Conservation (phyloP, 495 filamentous ascomycete species). For the Ascodesmis nigricans region DNA sequence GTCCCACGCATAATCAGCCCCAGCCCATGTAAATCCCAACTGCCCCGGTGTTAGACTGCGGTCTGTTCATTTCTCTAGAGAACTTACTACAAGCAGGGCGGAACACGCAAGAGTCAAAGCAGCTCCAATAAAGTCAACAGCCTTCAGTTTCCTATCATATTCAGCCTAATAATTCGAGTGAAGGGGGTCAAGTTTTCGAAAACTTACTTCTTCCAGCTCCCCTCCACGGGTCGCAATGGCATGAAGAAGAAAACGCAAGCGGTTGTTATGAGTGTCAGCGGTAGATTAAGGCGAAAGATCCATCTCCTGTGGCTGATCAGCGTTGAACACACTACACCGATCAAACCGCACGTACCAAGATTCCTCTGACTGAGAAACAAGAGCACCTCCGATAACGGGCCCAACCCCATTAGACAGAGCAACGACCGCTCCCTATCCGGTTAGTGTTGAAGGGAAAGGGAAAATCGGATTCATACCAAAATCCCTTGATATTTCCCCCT, state of each 20-base stretch:
- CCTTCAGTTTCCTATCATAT: slow-evolving; percentile 25
- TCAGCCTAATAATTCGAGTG: neutral
- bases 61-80: slow-evolving; percentile 10
- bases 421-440: slow-evolving; percentile 27
- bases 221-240: slow-evolving; percentile 29
- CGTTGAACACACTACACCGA: neutral
- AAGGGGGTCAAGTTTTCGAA: neutral
- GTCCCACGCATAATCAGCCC: slow-evolving; percentile 30
- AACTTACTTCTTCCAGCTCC: slow-evolving; percentile 27
- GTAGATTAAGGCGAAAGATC: slow-evolving; percentile 34
- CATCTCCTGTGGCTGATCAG: slow-evolving; percentile 27
- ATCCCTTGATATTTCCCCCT: slow-evolving; percentile 39
- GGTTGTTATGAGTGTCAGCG: slow-evolving; percentile 26
- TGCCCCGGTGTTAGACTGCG: too few relatives aligned
- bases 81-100: slow-evolving; percentile 23
- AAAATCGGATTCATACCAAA: slow-evolving; percentile 20
- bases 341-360: slow-evolving; percentile 9
- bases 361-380: slow-evolving; percentile 23
- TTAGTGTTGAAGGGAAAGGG: neutral
- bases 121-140: slow-evolving; percentile 29
- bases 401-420: slow-evolving; percentile 34
- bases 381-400: slow-evolving; percentile 32
- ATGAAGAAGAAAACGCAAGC: slow-evolving; percentile 30
- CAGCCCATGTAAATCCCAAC: slow-evolving; percentile 30
- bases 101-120: slow-evolving; percentile 24